A percentile compares a stretch with the other conserved stretches of the same genome.
Conservation (phyloP, 345 rosid genomes). For the Brassica incana region DNA sequence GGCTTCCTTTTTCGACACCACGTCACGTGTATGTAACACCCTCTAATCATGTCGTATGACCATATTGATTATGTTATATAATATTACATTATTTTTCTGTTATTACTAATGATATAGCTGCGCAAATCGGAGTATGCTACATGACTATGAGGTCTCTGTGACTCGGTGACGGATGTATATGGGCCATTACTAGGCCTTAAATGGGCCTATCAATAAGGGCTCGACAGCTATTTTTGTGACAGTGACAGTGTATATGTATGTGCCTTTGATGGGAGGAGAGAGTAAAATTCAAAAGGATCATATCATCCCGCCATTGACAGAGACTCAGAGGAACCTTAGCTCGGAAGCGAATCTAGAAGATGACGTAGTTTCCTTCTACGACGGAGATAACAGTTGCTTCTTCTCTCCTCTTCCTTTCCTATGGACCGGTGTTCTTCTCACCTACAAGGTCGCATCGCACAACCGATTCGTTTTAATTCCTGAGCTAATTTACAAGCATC, state of each 20-base stretch:
- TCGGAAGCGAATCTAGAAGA: slow-evolving; percentile 19
- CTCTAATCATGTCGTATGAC: no score
- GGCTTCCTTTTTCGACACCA: no score
- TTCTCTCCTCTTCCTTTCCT: slow-evolving; percentile 75
- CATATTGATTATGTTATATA: no score
- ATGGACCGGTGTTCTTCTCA: slow-evolving; percentile 32
- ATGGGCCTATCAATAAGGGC: background rate
- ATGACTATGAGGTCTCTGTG: background rate
- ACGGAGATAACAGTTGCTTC: slow-evolving; percentile 69
- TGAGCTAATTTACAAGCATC: background rate
- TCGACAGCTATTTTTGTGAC: no score
- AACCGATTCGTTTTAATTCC: slow-evolving; percentile 3
- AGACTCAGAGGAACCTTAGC: slow-evolving; percentile 22
- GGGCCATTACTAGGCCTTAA: slow-evolving; percentile 14
- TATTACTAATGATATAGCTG: no score
- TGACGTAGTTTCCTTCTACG: slow-evolving; percentile 62
- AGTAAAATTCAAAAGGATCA: slow-evolving; percentile 32
- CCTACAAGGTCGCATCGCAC: slow-evolving; percentile 38
- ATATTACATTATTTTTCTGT: no score
- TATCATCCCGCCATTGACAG: slow-evolving; percentile 56
- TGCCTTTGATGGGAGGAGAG: background rate
- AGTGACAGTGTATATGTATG: no score
- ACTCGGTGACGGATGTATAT: background rate
- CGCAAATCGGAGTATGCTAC: no score
- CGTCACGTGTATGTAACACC: no score